Conservation (phyloP, 139 green algal genomes). For the Eudorina sp. region DNA sequence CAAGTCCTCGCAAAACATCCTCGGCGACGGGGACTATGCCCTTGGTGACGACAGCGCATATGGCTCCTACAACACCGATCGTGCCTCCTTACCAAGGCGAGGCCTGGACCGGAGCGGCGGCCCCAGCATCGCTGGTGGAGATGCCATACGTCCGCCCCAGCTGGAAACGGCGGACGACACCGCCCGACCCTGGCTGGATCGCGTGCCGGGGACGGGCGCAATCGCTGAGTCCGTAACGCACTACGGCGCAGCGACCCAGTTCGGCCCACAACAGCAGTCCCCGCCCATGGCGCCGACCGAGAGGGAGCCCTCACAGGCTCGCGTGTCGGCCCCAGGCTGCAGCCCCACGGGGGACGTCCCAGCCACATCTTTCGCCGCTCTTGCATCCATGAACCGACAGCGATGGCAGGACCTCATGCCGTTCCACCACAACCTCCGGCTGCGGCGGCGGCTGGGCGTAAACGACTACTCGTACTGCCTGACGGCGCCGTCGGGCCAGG, state of each 20-base stretch:
- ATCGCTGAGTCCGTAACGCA: constrained; percentile 16
- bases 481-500: background rate
- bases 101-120: background rate
- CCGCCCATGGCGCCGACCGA: background rate
- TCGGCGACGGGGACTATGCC: background rate
- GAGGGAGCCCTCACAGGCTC: background rate
- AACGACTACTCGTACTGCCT: background rate
- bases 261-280: background rate
- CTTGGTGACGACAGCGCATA: background rate
- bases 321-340: background rate
- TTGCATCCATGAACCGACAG: no score
- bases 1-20: background rate
- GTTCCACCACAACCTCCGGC: background rate
- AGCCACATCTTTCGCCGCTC: background rate
- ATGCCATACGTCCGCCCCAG: background rate
- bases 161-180: background rate
- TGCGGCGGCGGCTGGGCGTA: background rate
- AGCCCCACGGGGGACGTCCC: background rate
- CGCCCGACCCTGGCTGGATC: constrained; percentile 15
- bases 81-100: background rate
- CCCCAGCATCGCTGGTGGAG: background rate
- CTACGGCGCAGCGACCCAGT: background rate
- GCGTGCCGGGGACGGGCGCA: background rate
- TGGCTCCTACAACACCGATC: background rate
- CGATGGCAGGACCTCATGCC: no score